These are phyloP conservation scores for Euphorbia peplus DNA, from an alignment of 345 rosid genomes.

Conservation along the genomic window DNA sequence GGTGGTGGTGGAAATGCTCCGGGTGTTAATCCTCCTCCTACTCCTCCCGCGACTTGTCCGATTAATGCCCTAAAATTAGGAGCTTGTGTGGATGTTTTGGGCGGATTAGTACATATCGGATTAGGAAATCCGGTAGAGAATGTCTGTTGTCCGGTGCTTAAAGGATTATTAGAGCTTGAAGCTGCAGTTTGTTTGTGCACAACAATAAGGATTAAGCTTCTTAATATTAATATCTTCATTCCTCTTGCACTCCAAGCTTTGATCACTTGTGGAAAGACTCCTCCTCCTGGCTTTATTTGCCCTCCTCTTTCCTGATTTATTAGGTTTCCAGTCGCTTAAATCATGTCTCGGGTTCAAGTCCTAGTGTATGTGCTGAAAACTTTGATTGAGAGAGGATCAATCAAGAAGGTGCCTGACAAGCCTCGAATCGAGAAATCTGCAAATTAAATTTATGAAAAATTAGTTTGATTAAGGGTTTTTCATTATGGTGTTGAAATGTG, in stretches of 20 bases:
- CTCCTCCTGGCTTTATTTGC: conserved; percentile 45
- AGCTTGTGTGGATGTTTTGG: conserved; percentile 41
- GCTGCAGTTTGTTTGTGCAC: conserved; percentile 49
- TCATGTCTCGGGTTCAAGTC: no score
- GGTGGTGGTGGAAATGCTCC: conserved; percentile 43
- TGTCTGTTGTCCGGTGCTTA: conserved; percentile 38
- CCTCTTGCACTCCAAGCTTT: conserved; percentile 46
- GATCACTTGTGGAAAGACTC: conserved; percentile 39
- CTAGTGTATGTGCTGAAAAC: no score
- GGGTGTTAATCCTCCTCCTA: conserved; percentile 12
- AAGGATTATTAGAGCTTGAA: conserved; percentile 46
- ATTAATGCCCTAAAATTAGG: conserved; percentile 43
- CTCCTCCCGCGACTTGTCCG: conserved; percentile 36
- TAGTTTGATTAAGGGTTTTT: no score
- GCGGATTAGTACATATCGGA: conserved; percentile 40
- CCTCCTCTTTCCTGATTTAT: conserved; percentile 26
- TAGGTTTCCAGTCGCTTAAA: no score
- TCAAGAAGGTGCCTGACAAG: no score
- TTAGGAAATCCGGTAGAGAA: conserved; percentile 41
- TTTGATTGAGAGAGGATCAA: no score
- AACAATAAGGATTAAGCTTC: conserved; percentile 38
- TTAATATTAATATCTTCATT: conserved; percentile 38
- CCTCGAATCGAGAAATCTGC: no score
- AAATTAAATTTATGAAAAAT: no score
- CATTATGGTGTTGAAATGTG: no score